phyloP scores from a whole-genome alignment of 2,329 filamentous ascomycete genomes.

The Botryotinia calthae region DNA sequence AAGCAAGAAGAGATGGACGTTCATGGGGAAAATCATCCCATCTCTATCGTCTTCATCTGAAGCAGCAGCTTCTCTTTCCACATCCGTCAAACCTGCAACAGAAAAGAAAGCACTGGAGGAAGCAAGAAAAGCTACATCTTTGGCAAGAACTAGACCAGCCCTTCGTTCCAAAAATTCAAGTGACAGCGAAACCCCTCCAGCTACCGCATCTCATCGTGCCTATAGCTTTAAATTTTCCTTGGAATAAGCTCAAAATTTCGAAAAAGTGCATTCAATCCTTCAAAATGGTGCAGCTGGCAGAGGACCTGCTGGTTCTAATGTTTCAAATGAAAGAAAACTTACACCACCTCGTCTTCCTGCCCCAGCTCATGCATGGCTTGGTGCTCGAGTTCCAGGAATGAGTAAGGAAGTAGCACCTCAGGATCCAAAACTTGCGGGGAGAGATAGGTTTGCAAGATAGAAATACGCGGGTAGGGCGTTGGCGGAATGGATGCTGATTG shows the following conservation, averaged over 20 bases:
- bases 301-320: constrained; percentile 16
- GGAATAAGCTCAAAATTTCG: constrained; percentile 57
- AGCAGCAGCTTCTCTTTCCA: constrained; percentile 20
- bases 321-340: constrained; percentile 54
- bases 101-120: constrained; percentile 50
- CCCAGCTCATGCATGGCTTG: constrained; percentile 65
- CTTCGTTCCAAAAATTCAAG: constrained; percentile 54
- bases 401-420: constrained; percentile 31
- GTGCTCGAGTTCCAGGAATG: constrained; percentile 37
- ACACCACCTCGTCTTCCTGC: constrained; percentile 66
- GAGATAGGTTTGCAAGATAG: constrained; percentile 40
- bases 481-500: constrained; percentile 74
- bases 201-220: constrained; percentile 42
- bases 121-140: constrained; percentile 50
- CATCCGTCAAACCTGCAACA: constrained; percentile 9
- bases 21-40: constrained; percentile 62
- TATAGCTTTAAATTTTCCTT: constrained; percentile 75
- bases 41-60: constrained; percentile 38
- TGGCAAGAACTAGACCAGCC: constrained; percentile 42
- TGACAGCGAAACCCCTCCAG: constrained; percentile 52
- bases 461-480: constrained; percentile 70
- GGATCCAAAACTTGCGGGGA: constrained; percentile 30
- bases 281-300: constrained; percentile 11
- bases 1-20: constrained; percentile 58
- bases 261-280: constrained; percentile 23